Evolutionary conservation across 1,284 basidiomycete species (phyloP).

Genomic region (Golubevia pallescens): DNA sequence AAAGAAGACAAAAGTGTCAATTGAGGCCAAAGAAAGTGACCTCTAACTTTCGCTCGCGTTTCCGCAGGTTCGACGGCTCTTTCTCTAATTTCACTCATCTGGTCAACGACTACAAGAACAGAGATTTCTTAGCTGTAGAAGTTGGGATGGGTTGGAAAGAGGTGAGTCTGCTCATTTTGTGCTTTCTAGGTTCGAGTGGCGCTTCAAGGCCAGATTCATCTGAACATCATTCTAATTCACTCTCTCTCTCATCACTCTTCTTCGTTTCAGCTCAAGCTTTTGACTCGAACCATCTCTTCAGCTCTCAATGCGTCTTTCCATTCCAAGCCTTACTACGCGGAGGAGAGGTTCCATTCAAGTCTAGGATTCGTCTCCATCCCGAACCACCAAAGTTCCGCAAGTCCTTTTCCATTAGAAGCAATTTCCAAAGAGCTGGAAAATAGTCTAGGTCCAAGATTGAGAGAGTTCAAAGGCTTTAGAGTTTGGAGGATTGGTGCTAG

Average conservation of each 20-base stretch:
- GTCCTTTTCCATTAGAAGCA: conserved; percentile 1
- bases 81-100: conserved; percentile 25
- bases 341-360: conserved; percentile 35
- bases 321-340: conserved; percentile 27
- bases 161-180: no score
- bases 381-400: not conserved
- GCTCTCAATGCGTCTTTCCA: conserved; percentile 22
- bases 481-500: conserved; percentile 22
- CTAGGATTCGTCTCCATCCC: conserved; percentile 7
- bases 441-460: conserved; percentile 10
- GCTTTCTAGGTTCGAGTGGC: no score
- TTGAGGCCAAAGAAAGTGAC: no score
- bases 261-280: conserved; percentile 20
- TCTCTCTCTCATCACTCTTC: not conserved
- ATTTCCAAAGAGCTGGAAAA: conserved; percentile 12
- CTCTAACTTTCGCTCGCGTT: not conserved
- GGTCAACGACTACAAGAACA: conserved; percentile 21
- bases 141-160: conserved; percentile 22
- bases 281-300: conserved; percentile 14
- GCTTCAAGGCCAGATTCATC: no score
- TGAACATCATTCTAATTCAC: no score
- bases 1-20: no score
- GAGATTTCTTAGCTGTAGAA: conserved; percentile 31
- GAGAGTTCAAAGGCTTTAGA: conserved; percentile 12
- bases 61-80: conserved; percentile 20